These are phyloP conservation scores for Betula pendula DNA, from an alignment of 306 rosid species.

Conservation along the genomic window DNA sequence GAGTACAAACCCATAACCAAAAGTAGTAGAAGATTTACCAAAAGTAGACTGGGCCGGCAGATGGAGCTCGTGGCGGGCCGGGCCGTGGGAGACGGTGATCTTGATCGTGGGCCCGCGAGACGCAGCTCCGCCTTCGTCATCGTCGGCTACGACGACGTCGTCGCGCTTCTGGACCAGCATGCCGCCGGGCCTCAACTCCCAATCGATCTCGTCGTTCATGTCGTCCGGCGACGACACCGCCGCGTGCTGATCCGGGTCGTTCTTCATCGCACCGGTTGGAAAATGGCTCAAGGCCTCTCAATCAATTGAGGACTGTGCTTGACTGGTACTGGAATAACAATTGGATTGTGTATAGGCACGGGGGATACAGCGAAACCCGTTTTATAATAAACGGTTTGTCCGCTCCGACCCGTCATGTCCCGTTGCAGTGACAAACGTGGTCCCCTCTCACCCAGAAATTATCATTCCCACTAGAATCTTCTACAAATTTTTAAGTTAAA, in stretches of 20 bases:
- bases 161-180: constrained; percentile 51
- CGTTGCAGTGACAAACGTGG: too few species aligned
- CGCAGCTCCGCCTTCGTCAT: constrained; percentile 15
- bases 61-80: constrained; percentile 32
- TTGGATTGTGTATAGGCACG: too few species aligned
- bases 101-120: constrained; percentile 35
- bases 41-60: constrained; percentile 53
- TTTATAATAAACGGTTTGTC: background rate
- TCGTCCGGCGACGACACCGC: constrained; percentile 8
- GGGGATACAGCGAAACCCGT: background rate
- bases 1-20: background rate
- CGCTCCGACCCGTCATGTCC: background rate
- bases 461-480: too few species aligned
- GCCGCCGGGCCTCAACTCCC: constrained; percentile 49
- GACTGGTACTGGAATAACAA: too few species aligned
- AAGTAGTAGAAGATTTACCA: constrained; percentile 32
- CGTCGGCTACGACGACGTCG: constrained; percentile 6
- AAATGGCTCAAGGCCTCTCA: background rate
- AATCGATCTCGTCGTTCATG: constrained; percentile 25
- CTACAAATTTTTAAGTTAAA: too few species aligned
- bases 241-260: constrained; percentile 4
- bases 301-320: background rate
- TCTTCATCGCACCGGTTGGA: constrained; percentile 24
- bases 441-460: too few species aligned
- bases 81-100: constrained; percentile 39